phyloP scores from a whole-genome alignment of 768 basidiomycete species.

The Mycena leptocephala region DNA sequence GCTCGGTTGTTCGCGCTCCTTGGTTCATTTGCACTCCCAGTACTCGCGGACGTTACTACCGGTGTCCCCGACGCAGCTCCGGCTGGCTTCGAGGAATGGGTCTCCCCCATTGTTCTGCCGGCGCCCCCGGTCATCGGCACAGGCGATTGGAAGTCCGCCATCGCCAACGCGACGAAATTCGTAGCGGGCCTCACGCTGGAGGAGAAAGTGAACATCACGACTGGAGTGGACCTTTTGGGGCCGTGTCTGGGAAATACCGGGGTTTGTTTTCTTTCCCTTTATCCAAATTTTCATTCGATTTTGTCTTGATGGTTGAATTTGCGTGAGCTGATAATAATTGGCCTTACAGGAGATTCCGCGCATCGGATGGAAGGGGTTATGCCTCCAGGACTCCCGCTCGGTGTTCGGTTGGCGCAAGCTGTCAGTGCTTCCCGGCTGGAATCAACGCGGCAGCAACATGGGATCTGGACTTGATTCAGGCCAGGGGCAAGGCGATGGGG shows the following conservation, averaged over 20 bases:
- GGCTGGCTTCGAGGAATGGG: slow-evolving; percentile 20
- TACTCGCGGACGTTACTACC: slow-evolving; percentile 17
- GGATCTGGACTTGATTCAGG: slow-evolving; percentile 38
- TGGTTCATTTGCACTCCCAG: background rate
- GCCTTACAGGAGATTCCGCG: slow-evolving; percentile 38
- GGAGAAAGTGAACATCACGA: slow-evolving; percentile 47
- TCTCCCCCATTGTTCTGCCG: slow-evolving; percentile 25
- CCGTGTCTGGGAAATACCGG: slow-evolving; percentile 40
- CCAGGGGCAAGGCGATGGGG: slow-evolving; percentile 72
- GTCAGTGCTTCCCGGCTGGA: slow-evolving; percentile 74
- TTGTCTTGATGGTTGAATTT: background rate
- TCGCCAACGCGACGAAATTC: slow-evolving; percentile 7
- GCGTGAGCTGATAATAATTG: background rate
- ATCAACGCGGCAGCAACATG: slow-evolving; percentile 75
- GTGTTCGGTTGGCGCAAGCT: slow-evolving; percentile 69
- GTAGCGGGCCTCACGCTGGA: slow-evolving; percentile 38
- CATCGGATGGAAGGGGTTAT: slow-evolving; percentile 42
- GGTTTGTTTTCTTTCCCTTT: slow-evolving; percentile 34
- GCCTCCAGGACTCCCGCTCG: slow-evolving; percentile 64
- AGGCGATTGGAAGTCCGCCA: slow-evolving; percentile 6
- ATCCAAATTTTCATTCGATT: background rate
- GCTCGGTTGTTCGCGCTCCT: no score
- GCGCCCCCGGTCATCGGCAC: slow-evolving; percentile 1
- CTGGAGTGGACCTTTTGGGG: slow-evolving; percentile 40
- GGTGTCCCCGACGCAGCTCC: slow-evolving; percentile 29